These are phyloP conservation scores for Irpex sp. DNA, from an alignment of 1,284 basidiomycete genomes.

Conservation along the genomic window DNA sequence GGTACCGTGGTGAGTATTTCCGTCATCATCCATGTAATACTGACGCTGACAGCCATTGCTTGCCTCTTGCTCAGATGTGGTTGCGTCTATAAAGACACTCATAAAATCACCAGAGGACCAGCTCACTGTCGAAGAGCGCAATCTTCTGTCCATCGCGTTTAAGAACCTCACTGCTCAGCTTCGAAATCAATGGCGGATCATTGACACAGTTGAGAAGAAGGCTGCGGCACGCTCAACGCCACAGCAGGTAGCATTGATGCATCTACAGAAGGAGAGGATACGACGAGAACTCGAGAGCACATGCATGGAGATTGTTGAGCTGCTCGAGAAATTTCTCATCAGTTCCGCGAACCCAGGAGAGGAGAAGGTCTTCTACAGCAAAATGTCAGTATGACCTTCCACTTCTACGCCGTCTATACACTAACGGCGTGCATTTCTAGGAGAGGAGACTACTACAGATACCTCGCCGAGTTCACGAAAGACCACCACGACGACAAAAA, in stretches of 20 bases:
- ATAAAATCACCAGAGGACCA: conserved; percentile 43
- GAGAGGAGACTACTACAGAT: conserved; percentile 70
- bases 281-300: conserved; percentile 52
- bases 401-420: not conserved
- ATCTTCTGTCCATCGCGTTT: conserved; percentile 66
- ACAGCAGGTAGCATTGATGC: conserved; percentile 46
- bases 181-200: conserved; percentile 59
- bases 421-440: conserved; percentile 28
- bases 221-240: conserved; percentile 31
- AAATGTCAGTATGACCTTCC: conserved; percentile 43
- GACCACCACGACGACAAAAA: conserved; percentile 41
- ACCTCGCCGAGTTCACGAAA: conserved; percentile 59
- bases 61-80: conserved; percentile 40
- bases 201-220: conserved; percentile 53
- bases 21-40: not conserved
- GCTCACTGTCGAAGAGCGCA: conserved; percentile 62
- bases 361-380: conserved; percentile 66
- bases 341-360: conserved; percentile 55
- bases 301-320: conserved; percentile 55
- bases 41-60: not conserved
- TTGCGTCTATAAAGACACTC: conserved; percentile 54
- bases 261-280: conserved; percentile 48
- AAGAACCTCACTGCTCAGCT: conserved; percentile 63
- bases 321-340: conserved; percentile 52
- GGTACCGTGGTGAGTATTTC: conserved; percentile 50